Evolutionary conservation across 2,329 filamentous ascomycete species (phyloP).

Genomic region (Trichophyton schoenleinii): DNA sequence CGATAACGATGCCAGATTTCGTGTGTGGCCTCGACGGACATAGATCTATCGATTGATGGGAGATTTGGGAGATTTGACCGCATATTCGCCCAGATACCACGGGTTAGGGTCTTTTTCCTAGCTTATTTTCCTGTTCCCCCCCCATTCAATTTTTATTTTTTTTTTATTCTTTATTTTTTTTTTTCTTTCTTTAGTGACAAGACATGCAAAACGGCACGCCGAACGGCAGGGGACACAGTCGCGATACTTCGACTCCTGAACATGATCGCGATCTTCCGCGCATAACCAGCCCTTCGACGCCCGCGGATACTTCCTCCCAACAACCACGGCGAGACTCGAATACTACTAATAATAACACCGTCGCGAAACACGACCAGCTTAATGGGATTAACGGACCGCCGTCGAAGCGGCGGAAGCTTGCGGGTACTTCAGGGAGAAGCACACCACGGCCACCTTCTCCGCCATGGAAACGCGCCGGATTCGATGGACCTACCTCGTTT

Average conservation of each 20-base stretch:
- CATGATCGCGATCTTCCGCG: constrained; percentile 16
- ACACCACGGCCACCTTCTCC: constrained; percentile 50
- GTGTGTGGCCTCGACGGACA: constrained; percentile 22
- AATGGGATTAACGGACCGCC: constrained; percentile 21
- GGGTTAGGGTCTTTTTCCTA: constrained; percentile 25
- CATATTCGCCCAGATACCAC: constrained; percentile 34
- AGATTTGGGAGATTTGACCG: constrained; percentile 23
- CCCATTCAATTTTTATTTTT: constrained; percentile 22
- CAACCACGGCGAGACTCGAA: constrained; percentile 8
- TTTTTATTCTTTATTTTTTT: constrained; percentile 10
- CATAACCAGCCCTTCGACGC: constrained; percentile 1
- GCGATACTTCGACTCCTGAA: constrained; percentile 27
- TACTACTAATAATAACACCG: neutral
- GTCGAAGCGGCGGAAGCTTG: constrained; percentile 35
- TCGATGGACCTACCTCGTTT: constrained; percentile 79
- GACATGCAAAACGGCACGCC: constrained; percentile 37
- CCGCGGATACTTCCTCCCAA: constrained; percentile 2
- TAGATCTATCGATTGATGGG: constrained; percentile 30
- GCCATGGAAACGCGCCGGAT: constrained; percentile 79
- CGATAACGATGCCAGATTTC: constrained; percentile 36
- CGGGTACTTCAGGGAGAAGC: constrained; percentile 26
- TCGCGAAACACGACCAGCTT: constrained; percentile 2
- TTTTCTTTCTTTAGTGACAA: constrained; percentile 24
- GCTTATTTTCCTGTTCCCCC: constrained; percentile 22
- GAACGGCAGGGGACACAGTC: constrained; percentile 29